These are phyloP conservation scores for Saxophila tyrrhenica DNA, from an alignment of 495 filamentous ascomycete species.

Conservation along the genomic window DNA sequence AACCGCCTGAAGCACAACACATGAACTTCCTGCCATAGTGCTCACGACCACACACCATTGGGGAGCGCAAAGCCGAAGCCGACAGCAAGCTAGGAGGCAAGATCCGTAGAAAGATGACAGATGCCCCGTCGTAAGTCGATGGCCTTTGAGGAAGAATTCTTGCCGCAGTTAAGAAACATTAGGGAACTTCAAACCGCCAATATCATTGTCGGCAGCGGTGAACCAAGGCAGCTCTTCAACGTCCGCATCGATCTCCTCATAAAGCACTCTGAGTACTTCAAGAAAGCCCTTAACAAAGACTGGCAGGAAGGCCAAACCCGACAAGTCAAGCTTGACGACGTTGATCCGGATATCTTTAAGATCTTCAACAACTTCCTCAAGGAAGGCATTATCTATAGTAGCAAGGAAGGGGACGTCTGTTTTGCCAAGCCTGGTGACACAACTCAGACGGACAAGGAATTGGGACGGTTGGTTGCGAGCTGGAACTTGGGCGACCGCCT, in stretches of 20 bases:
- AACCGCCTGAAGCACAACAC: not conserved
- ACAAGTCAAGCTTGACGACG: not conserved
- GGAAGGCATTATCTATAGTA: not conserved
- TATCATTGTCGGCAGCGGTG: not conserved
- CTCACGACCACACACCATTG: too few relatives aligned
- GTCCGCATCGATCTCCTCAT: slow-evolving; percentile 5
- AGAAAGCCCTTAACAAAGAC: slow-evolving; percentile 3
- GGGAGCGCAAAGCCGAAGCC: not conserved
- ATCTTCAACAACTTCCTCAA: slow-evolving; percentile 11
- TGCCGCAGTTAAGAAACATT: not conserved
- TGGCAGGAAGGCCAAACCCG: slow-evolving; percentile 10
- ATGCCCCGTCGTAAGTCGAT: not conserved
- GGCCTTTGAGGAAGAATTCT: too few relatives aligned
- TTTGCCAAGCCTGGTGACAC: too few relatives aligned
- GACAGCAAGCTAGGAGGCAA: not conserved
- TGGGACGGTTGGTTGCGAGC: not conserved
- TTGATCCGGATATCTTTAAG: not conserved
- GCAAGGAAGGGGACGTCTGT: not conserved
- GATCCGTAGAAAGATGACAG: not conserved
- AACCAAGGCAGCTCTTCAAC: not conserved
- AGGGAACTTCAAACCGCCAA: not conserved
- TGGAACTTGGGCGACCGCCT: slow-evolving; percentile 8
- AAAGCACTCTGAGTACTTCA: slow-evolving; percentile 13
- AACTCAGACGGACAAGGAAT: too few relatives aligned
- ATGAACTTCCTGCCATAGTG: not conserved